Evolutionary conservation across 768 basidiomycete species (phyloP).

Genomic region (Mycena alexandri): DNA sequence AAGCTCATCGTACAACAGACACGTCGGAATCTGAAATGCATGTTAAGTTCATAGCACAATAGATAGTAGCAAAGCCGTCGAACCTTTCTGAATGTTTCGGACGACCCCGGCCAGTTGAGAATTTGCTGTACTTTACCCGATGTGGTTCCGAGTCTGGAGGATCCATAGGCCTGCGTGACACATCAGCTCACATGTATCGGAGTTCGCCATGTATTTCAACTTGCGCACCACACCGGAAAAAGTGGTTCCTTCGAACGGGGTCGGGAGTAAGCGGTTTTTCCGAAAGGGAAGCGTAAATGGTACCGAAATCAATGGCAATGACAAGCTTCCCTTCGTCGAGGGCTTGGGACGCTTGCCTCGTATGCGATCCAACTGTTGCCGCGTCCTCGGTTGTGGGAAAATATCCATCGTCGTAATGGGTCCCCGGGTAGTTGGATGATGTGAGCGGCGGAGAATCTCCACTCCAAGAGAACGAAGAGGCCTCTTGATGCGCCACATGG

Average conservation of each 20-base stretch:
- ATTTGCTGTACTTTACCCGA: slow-evolving; percentile 87
- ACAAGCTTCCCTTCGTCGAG: slow-evolving; percentile 84
- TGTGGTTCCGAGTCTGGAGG: slow-evolving; percentile 74
- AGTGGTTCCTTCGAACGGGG: slow-evolving; percentile 72
- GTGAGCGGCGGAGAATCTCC: slow-evolving; percentile 38
- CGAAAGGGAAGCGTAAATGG: slow-evolving; percentile 1
- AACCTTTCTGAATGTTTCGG: slow-evolving; percentile 88
- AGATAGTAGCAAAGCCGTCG: slow-evolving; percentile 31
- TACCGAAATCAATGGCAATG: slow-evolving; percentile 79
- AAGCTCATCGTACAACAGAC: slow-evolving; percentile 81
- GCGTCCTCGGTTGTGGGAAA: slow-evolving; percentile 13
- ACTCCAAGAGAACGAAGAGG: slow-evolving; percentile 51
- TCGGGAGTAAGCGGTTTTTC: not conserved
- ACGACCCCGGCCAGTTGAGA: slow-evolving; percentile 86
- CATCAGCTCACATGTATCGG: slow-evolving; percentile 13
- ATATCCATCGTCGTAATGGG: slow-evolving; percentile 30
- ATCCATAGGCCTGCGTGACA: slow-evolving; percentile 80
- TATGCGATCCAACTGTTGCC: slow-evolving; percentile 26
- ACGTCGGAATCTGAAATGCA: slow-evolving; percentile 74
- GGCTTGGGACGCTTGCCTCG: slow-evolving; percentile 36
- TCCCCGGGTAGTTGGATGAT: slow-evolving; percentile 14
- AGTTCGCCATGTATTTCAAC: not conserved
- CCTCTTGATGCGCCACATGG: slow-evolving; percentile 52
- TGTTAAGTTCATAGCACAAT: slow-evolving; percentile 11
- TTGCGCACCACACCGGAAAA: slow-evolving; percentile 86